Evolutionary conservation across 1,139 yeast species (phyloP).

Genomic region (Suhomyces coccinellae): DNA sequence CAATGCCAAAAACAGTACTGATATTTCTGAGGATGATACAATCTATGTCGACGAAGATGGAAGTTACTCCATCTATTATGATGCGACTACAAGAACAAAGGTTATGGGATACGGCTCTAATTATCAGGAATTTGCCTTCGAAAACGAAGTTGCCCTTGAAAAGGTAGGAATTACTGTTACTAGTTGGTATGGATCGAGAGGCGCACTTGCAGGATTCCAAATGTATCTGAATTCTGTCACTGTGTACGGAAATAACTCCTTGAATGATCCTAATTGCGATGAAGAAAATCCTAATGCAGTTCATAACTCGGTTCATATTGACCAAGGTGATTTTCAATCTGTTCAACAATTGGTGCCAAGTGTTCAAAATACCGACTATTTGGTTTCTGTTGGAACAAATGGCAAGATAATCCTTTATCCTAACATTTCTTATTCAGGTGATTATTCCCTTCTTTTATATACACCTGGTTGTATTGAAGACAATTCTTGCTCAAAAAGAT

Average conservation of each 20-base stretch:
- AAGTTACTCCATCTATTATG: constrained; percentile 38
- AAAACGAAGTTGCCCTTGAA: constrained; percentile 63
- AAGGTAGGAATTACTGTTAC: constrained; percentile 65
- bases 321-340: constrained; percentile 37
- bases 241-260: constrained; percentile 70
- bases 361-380: constrained; percentile 27
- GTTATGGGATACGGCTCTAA: constrained; percentile 49
- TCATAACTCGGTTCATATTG: constrained; percentile 32
- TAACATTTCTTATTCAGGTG: constrained; percentile 70
- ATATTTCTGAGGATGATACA: constrained; percentile 24
- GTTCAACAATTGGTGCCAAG: constrained; percentile 23
- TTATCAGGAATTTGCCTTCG: constrained; percentile 82
- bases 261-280: constrained; percentile 67
- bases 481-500: constrained; percentile 67
- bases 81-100: constrained; percentile 42
- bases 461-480: constrained; percentile 88
- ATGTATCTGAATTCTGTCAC: constrained; percentile 62
- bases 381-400: constrained; percentile 32
- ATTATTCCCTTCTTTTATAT: constrained; percentile 66
- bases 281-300: constrained; percentile 21
- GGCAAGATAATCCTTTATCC: constrained; percentile 65
- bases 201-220: constrained; percentile 73
- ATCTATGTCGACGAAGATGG: constrained; percentile 39
- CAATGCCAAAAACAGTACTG: constrained; percentile 24
- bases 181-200: constrained; percentile 68